Evolutionary conservation across 1,139 yeast species (phyloP).

Genomic region (Saccharomyces hybrid): DNA sequence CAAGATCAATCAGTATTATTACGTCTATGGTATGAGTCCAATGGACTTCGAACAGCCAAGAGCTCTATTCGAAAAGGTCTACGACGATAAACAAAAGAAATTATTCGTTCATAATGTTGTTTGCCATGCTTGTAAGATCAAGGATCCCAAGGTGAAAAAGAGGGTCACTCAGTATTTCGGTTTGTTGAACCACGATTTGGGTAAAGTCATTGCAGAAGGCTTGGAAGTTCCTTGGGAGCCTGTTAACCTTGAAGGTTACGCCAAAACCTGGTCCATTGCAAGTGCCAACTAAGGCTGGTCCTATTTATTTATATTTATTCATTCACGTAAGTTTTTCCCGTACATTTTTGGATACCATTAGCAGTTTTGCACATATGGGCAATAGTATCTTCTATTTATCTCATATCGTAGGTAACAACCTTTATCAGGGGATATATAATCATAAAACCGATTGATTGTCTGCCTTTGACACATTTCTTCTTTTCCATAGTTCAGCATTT

Average conservation of each 20-base stretch:
- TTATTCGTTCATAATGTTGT: slow-evolving; percentile 35
- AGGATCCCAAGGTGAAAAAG: slow-evolving; percentile 31
- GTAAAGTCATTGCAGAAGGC: slow-evolving; percentile 35
- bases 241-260: slow-evolving; percentile 30
- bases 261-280: slow-evolving; percentile 17
- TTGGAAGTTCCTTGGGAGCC: slow-evolving; percentile 33
- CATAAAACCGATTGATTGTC: not conserved
- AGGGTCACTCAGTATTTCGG: slow-evolving; percentile 39
- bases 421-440: not conserved
- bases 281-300: not conserved
- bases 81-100: slow-evolving; percentile 30
- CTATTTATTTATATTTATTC: not conserved
- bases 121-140: slow-evolving; percentile 36
- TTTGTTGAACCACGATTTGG: slow-evolving; percentile 33
- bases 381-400: not conserved
- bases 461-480: not conserved
- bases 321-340: not conserved
- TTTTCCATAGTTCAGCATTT: not conserved
- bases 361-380: not conserved
- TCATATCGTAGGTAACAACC: not conserved
- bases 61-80: slow-evolving; percentile 37
- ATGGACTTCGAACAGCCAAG: slow-evolving; percentile 42
- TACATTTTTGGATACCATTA: not conserved
- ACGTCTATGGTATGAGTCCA: slow-evolving; percentile 37
- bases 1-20: slow-evolving; percentile 34